Conservation (phyloP, 148 eudicot genomes). For the Arbutus unedo region DNA sequence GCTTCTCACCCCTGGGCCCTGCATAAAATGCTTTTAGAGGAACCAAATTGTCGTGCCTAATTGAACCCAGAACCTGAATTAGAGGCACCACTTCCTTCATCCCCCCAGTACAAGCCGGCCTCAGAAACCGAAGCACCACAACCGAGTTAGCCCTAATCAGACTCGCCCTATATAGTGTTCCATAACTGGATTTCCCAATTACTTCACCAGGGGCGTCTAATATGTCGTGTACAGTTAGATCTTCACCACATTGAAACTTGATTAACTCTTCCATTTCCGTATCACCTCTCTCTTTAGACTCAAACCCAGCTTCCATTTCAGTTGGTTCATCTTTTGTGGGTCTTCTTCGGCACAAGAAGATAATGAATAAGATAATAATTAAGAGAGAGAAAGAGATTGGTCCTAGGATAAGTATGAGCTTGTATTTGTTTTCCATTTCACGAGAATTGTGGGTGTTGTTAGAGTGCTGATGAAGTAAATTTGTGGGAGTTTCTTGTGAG, state of each 20-base stretch:
- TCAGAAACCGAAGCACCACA: conserved; percentile 68
- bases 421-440: conserved; percentile 34
- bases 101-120: conserved; percentile 71
- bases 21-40: conserved; percentile 73
- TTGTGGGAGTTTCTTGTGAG: background rate
- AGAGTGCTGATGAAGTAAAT: background rate
- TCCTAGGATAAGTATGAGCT: conserved; percentile 26
- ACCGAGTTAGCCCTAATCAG: conserved; percentile 35
- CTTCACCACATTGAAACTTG: conserved; percentile 67
- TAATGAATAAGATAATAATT: conserved; percentile 21
- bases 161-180: conserved; percentile 76
- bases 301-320: conserved; percentile 29
- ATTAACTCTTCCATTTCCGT: conserved; percentile 47
- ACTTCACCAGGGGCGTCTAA: conserved; percentile 99
- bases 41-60: conserved; percentile 80
- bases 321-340: background rate
- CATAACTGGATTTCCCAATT: conserved; percentile 88
- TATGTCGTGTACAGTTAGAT: conserved; percentile 65
- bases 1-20: conserved; percentile 86
- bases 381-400: conserved; percentile 15
- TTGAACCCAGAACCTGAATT: conserved; percentile 53
- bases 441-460: background rate
- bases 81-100: conserved; percentile 46
- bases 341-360: conserved; percentile 25
- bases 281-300: conserved; percentile 21